Evolutionary conservation across 2,329 filamentous ascomycete species (phyloP).

Genomic region (Colletotrichum gloeosporioides): DNA sequence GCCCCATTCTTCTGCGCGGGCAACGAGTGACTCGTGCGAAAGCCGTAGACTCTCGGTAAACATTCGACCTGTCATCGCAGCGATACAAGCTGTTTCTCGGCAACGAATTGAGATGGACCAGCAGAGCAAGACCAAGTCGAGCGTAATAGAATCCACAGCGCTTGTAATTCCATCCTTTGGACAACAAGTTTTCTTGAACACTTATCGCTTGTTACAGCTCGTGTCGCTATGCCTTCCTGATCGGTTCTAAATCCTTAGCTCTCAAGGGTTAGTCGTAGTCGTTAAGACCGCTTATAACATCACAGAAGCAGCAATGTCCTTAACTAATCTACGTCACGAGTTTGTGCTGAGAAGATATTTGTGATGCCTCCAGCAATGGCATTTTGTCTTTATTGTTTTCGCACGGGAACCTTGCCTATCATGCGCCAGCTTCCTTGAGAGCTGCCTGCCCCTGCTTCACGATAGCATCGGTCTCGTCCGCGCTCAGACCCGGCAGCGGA

Average conservation of each 20-base stretch:
- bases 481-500: slow-evolving; percentile 7
- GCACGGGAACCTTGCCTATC: neutral
- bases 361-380: neutral
- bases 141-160: neutral
- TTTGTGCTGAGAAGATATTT: neutral
- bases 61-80: neutral
- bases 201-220: neutral
- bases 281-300: neutral
- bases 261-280: neutral
- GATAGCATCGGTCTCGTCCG: slow-evolving; percentile 16
- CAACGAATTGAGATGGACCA: neutral
- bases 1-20: neutral
- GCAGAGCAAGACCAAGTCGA: neutral
- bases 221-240: neutral
- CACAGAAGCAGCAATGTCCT: neutral
- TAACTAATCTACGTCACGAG: neutral
- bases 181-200: neutral
- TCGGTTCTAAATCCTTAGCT: neutral
- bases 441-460: slow-evolving; percentile 17
- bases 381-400: neutral
- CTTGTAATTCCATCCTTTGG: neutral
- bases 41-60: neutral
- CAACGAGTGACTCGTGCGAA: neutral
- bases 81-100: neutral
- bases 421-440: slow-evolving; percentile 18